Evolutionary conservation across 2,329 filamentous ascomycete species (phyloP).

Genomic region (Scytalidium lignicola): DNA sequence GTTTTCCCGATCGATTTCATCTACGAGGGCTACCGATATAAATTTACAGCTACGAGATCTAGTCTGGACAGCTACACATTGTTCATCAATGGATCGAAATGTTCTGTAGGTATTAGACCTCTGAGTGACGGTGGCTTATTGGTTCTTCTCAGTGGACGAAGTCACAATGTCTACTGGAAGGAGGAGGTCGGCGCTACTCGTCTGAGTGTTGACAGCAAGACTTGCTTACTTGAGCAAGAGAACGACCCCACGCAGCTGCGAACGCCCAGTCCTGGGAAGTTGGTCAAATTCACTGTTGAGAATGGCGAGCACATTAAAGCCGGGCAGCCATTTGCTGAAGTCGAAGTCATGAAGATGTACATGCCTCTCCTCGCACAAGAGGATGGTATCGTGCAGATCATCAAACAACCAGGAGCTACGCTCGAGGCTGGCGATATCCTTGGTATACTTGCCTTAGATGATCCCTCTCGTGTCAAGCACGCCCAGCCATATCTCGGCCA

Average conservation of each 20-base stretch:
- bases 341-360: slow-evolving; percentile 99
- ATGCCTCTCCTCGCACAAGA: slow-evolving; percentile 96
- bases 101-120: slow-evolving; percentile 84
- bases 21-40: slow-evolving; percentile 94
- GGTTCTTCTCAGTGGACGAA: slow-evolving; percentile 83
- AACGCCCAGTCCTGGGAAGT: slow-evolving; percentile 91
- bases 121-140: slow-evolving; percentile 92
- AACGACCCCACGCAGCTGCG: slow-evolving; percentile 97
- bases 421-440: slow-evolving; percentile 97
- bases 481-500: slow-evolving; percentile 90
- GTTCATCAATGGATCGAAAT: slow-evolving; percentile 98
- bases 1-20: slow-evolving; percentile 98
- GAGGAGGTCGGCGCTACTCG: slow-evolving; percentile 95
- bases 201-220: slow-evolving; percentile 96
- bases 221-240: slow-evolving; percentile 94
- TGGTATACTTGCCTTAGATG: slow-evolving; percentile 92
- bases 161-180: slow-evolving; percentile 99
- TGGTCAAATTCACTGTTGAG: slow-evolving; percentile 96
- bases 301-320: slow-evolving; percentile 91
- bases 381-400: slow-evolving; percentile 93
- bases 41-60: slow-evolving; percentile 93
- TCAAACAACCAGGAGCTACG: slow-evolving; percentile 98
- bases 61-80: slow-evolving; percentile 92
- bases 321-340: slow-evolving; percentile 90
- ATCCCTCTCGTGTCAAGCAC: slow-evolving; percentile 94